Evolutionary conservation across 768 basidiomycete species (phyloP).

Genomic region (Xerocomellus dryophilus): DNA sequence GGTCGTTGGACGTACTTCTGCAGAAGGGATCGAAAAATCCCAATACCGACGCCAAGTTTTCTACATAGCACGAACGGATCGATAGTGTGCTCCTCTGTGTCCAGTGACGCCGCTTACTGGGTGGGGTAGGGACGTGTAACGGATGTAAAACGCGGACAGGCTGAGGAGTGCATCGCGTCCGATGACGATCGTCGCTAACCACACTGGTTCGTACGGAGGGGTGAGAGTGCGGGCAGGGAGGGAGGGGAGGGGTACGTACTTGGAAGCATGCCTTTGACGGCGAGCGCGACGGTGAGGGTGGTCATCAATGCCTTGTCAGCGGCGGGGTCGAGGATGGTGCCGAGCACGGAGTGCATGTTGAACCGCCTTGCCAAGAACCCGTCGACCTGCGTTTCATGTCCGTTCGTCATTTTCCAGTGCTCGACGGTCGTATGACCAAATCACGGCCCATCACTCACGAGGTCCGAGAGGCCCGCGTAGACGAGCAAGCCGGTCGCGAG

Average conservation of each 20-base stretch:
- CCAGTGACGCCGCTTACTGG: constrained; percentile 51
- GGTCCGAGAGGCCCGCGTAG: constrained; percentile 90
- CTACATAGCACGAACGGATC: constrained; percentile 37
- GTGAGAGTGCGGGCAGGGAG: not conserved
- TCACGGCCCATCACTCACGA: constrained; percentile 50
- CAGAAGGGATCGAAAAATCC: constrained; percentile 94
- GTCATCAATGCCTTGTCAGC: constrained; percentile 97
- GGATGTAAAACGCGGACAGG: constrained; percentile 88
- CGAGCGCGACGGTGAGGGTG: constrained; percentile 82
- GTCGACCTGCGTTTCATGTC: constrained; percentile 58
- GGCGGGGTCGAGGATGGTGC: constrained; percentile 93
- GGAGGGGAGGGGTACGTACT: constrained; percentile 44
- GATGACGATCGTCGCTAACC: constrained; percentile 80
- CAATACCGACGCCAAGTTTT: constrained; percentile 93
- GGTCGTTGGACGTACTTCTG: constrained; percentile 88
- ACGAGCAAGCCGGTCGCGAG: constrained; percentile 81
- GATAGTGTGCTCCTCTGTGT: constrained; percentile 1
- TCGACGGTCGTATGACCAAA: constrained; percentile 1
- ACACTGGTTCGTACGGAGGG: constrained; percentile 48
- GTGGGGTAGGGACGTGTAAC: constrained; percentile 82
- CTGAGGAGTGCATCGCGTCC: constrained; percentile 86
- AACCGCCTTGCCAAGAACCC: constrained; percentile 86
- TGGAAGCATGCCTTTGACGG: constrained; percentile 81
- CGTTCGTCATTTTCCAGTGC: not conserved
- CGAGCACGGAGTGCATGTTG: constrained; percentile 88